Base-by-base conservation (phyloP, 805 yeast species). In the Hanseniaspora vineae region DNA sequence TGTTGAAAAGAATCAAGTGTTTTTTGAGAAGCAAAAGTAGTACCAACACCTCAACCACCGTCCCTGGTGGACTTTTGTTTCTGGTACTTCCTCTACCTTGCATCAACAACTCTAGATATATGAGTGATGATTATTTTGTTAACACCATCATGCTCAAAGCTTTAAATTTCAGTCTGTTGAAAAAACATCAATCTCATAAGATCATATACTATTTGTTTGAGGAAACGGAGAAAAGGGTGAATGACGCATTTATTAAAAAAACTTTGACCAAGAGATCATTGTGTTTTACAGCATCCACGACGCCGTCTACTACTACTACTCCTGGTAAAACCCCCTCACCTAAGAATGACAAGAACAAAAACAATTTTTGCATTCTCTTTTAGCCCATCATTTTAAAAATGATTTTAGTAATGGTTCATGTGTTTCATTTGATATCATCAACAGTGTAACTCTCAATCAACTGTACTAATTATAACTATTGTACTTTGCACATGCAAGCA, bases 21-120 rank as follows among this genome's bases (percentile, higher is more conserved):
- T 89, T 85, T 57, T 65, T 89, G 37, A 23, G 48, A 49, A 8
- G 35, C 31, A 0, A 35, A 12, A 35, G 8, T 35, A 37, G 12
- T 5, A 15, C n/a, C 3, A 37, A 14, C 11, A 17, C 5, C 35
- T 51, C 1, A 49, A 76, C 15, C 9, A 10, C 46, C 31, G 29
- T 19, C 29, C 39, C 35, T 12, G 23, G 43, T n/a, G 49, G 46
- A 5, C 58, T 70, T 33, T 61, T 88, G 5, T 89, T 90, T 58
- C 62, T 90, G 12, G 97, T 90, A 6, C 66, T 90, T 3, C 98
- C 98, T 0, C 68, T 84, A 35, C 96, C 97, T 0, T 90, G 98
- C 59, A 68, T 86, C 1, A 61, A 67, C 9, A 89, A 90, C 60
- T 88, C 97, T 0, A 70, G 97, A 42, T 90, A 89, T 59, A 77